These are phyloP conservation scores for Penicillium sp. DNA, from an alignment of 2,329 filamentous ascomycete genomes.

Conservation along the genomic window DNA sequence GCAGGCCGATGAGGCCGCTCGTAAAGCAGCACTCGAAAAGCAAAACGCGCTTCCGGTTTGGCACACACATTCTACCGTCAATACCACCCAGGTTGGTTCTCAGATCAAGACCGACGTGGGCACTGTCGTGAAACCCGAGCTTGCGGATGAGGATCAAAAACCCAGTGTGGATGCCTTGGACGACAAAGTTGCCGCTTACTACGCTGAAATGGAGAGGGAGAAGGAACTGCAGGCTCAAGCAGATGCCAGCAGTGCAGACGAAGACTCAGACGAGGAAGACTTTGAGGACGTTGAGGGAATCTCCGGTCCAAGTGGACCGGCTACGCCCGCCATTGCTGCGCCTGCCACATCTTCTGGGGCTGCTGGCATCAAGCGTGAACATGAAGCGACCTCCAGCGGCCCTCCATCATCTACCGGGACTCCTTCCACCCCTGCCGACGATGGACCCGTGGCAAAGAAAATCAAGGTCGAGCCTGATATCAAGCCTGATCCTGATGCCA, in stretches of 20 bases:
- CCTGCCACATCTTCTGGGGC: conserved; percentile 19
- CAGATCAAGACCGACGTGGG: conserved; percentile 32
- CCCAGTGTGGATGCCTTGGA: conserved; percentile 42
- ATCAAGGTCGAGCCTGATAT: conserved; percentile 27
- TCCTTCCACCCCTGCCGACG: conserved; percentile 35
- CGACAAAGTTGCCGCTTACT: conserved; percentile 47
- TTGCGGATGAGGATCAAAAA: conserved; percentile 43
- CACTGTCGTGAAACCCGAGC: conserved; percentile 35
- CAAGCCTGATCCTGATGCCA: conserved; percentile 10
- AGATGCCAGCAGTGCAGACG: conserved; percentile 41
- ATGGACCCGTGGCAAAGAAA: conserved; percentile 43
- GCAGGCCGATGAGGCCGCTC: conserved; percentile 45
- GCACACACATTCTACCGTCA: conserved; percentile 52
- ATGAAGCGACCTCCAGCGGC: conserved; percentile 38
- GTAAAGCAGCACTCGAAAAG: conserved; percentile 48
- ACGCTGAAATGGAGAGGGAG: conserved; percentile 45
- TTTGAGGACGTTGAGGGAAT: conserved; percentile 46
- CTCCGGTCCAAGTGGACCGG: conserved; percentile 35
- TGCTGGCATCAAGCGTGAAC: conserved; percentile 36
- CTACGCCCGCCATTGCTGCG: conserved; percentile 29
- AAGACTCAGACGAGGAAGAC: conserved; percentile 42
- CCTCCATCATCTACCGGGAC: conserved; percentile 38
- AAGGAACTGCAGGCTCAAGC: conserved; percentile 41
- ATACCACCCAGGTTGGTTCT: conserved; percentile 24
- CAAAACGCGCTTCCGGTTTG: conserved; percentile 53